Evolutionary conservation across 2,329 filamentous ascomycete species (phyloP), one percentile per base, ranked within the genome.

Genomic region (Xylariales sp.): DNA sequence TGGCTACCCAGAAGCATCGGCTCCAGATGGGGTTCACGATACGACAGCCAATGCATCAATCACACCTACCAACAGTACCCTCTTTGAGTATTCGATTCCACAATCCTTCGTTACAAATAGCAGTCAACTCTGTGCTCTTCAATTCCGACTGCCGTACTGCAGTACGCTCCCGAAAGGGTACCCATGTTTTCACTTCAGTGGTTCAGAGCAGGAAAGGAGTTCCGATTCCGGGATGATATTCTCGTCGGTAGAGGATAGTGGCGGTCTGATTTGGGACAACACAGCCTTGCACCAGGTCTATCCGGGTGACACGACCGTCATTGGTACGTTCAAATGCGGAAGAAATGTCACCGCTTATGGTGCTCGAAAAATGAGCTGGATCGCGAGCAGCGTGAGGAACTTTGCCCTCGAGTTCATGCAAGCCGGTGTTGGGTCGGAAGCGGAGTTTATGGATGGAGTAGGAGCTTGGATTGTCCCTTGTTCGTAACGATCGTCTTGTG

Each of bases 91-190:
- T 37, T 38, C 14, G 31, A 53, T 59, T 14, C 50, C 56, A 24
- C 32, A 37, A 9, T 46, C 47, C 6, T 56, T 58, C 20, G 24
- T 49, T 18, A 29, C 43, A 5, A 32, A 40, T 15, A 8, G 36
- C 2, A 27, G 16, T 7, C 37, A 42, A 14, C 37, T 52, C 9
- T 61, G 58, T 34, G 58, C 56, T 8, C 51, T 61, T 6, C 51
- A 61, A 38, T 61, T 61, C 45, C 55, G 58, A 38, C 53, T 61
- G 47, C 58, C 58, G 2, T 46, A 50, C 33, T 61, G 58, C 42
- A 47, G 46, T 15, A 38, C 47, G 21, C 53, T 61, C 10, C 53
- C 57, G 4, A 16, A 48, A 15, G 58, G 51, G 21, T 61, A 61
- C 41, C 58, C 58, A 12, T 61, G 58, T 46, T 61, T 57, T 42